phyloP scores from a whole-genome alignment of 1,284 basidiomycete genomes.

The Fistulinella cinereoalba region DNA sequence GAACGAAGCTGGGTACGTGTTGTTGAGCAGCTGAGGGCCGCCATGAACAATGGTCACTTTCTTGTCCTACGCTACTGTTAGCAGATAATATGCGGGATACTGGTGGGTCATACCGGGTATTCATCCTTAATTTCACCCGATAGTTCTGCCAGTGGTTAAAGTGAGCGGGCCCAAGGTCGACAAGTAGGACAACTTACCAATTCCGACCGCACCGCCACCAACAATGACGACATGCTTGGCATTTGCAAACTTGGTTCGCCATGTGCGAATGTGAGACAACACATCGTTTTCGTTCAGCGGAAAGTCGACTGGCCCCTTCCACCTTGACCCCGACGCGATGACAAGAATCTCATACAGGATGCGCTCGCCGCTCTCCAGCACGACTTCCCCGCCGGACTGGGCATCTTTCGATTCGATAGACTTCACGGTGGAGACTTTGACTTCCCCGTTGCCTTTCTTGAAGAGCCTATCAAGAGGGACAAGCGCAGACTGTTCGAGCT shows the following conservation, averaged over 20 bases:
- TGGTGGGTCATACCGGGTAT: slow-evolving; percentile 40
- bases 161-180: slow-evolving; percentile 4
- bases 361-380: slow-evolving; percentile 47
- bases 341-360: slow-evolving; percentile 53
- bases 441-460: slow-evolving; percentile 43
- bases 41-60: slow-evolving; percentile 65
- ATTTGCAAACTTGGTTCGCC: slow-evolving; percentile 45
- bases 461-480: slow-evolving; percentile 49
- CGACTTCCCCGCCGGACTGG: slow-evolving; percentile 42
- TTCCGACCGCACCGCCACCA: slow-evolving; percentile 62
- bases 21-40: slow-evolving; percentile 50
- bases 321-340: slow-evolving; percentile 55
- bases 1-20: slow-evolving; percentile 54
- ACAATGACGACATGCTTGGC: slow-evolving; percentile 53
- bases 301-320: slow-evolving; percentile 50
- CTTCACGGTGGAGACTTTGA: slow-evolving; percentile 43
- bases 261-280: slow-evolving; percentile 38
- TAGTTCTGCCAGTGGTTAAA: slow-evolving; percentile 45
- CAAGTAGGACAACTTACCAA: slow-evolving; percentile 40
- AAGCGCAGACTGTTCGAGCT: slow-evolving; percentile 39
- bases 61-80: slow-evolving; percentile 42
- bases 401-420: slow-evolving; percentile 41
- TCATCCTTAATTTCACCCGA: slow-evolving; percentile 57
- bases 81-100: slow-evolving; percentile 3
- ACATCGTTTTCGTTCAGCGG: slow-evolving; percentile 42